These are phyloP conservation scores for Cladosporium halotolerans DNA, from an alignment of 2,329 filamentous ascomycete species.

Conservation along the genomic window DNA sequence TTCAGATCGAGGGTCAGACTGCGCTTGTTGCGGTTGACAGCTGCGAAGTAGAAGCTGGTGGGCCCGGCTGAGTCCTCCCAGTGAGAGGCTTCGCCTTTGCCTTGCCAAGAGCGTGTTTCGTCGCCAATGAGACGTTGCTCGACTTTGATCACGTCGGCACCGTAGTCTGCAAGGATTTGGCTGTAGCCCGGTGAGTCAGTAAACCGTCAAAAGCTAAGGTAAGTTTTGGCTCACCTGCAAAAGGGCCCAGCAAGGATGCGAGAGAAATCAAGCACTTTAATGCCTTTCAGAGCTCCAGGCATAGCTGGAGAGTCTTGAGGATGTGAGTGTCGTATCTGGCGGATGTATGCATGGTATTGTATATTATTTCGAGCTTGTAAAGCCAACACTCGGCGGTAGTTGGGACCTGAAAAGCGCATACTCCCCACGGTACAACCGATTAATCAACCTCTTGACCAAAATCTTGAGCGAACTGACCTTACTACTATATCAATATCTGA, in stretches of 20 bases:
- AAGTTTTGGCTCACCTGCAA: conserved; percentile 11
- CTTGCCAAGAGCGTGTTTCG: conserved; percentile 30
- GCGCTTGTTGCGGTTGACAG: conserved; percentile 42
- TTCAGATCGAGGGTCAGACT: conserved; percentile 36
- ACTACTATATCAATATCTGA: no score
- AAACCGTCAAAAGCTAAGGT: conserved; percentile 7
- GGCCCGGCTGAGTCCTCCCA: conserved; percentile 25
- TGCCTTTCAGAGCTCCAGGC: conserved; percentile 16
- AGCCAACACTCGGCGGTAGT: not conserved
- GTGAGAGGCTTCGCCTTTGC: conserved; percentile 24
- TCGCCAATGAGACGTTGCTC: conserved; percentile 22
- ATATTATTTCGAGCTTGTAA: not conserved
- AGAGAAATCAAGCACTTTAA: conserved; percentile 22
- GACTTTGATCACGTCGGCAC: conserved; percentile 28
- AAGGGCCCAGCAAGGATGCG: conserved; percentile 22
- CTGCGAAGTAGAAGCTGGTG: conserved; percentile 40
- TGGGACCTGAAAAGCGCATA: not conserved
- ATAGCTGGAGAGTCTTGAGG: no score
- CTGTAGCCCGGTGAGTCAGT: not conserved
- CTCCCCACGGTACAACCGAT: no score
- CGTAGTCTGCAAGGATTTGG: conserved; percentile 27
- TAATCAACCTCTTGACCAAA: no score
- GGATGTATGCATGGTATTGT: no score
- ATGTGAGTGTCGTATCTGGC: no score
- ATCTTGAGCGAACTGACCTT: no score